Evolutionary conservation across 129 eudicot genomes (phyloP).

Genomic region (Pulicaria dysenterica): DNA sequence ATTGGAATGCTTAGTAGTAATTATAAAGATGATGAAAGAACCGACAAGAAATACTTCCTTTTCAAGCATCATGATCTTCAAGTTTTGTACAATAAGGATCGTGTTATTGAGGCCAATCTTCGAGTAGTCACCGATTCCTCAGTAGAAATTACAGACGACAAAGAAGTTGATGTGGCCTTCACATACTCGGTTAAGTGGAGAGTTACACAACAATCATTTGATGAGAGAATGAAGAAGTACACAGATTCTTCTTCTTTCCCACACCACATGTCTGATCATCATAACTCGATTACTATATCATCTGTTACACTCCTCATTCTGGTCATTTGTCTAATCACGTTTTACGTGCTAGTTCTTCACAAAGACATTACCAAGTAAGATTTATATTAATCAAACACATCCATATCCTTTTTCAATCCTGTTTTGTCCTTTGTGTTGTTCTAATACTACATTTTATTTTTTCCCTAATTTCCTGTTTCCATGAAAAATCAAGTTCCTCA

Average conservation of each 20-base stretch:
- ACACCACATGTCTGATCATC: conserved; percentile 46
- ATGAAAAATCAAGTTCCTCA: conserved; percentile 40
- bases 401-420: not conserved
- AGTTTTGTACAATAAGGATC: conserved; percentile 50
- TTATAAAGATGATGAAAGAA: conserved; percentile 21
- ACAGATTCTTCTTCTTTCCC: conserved; percentile 39
- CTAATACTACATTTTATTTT: not conserved
- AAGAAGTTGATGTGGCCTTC: conserved; percentile 54
- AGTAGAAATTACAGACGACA: conserved; percentile 49
- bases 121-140: conserved; percentile 16
- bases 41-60: conserved; percentile 38
- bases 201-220: conserved; percentile 50
- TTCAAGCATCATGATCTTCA: conserved; percentile 45
- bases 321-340: conserved; percentile 38
- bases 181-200: conserved; percentile 56
- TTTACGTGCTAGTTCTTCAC: conserved; percentile 56
- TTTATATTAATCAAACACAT: not conserved
- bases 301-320: conserved; percentile 51
- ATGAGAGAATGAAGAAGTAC: conserved; percentile 60
- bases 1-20: conserved; percentile 38
- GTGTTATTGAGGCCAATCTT: conserved; percentile 49
- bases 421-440: not conserved
- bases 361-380: conserved; percentile 63
- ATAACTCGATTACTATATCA: conserved; percentile 47
- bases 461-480: not conserved